Percentiles rank a stretch among this genome's conserved stretches.
phyloP scores from a whole-genome alignment of 2,329 filamentous ascomycete species.

The Myriosclerotinia duriaeana region DNA sequence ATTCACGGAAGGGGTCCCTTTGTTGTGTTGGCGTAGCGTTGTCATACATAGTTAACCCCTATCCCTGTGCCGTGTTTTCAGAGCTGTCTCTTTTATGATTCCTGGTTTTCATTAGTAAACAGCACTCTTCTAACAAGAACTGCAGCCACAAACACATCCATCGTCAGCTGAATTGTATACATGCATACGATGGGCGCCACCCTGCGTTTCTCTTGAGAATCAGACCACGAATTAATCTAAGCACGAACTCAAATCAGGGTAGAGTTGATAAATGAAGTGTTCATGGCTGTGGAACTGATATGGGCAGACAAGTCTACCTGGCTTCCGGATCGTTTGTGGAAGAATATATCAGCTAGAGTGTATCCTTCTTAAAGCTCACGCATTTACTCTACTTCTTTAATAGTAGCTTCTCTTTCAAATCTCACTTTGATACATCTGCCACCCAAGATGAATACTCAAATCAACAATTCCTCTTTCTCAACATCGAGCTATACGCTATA shows the following conservation, averaged over 20 bases:
- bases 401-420: neutral
- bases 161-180: slow-evolving; percentile 1
- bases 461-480: neutral
- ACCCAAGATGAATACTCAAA: slow-evolving; percentile 6
- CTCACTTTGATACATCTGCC: neutral
- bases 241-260: neutral
- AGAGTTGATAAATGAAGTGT: neutral
- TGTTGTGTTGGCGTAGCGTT: neutral
- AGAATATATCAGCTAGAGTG: neutral
- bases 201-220: neutral
- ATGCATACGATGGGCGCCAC: neutral
- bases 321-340: neutral
- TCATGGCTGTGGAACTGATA: neutral
- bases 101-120: neutral
- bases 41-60: neutral
- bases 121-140: neutral
- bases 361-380: neutral
- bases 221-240: neutral
- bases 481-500: slow-evolving; percentile 57
- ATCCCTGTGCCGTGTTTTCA: slow-evolving; percentile 1
- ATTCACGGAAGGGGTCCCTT: neutral
- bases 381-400: neutral
- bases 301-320: neutral
- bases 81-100: neutral
- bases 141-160: neutral